phyloP scores from a whole-genome alignment of 805 yeast species.

The Torulaspora franciscae region DNA sequence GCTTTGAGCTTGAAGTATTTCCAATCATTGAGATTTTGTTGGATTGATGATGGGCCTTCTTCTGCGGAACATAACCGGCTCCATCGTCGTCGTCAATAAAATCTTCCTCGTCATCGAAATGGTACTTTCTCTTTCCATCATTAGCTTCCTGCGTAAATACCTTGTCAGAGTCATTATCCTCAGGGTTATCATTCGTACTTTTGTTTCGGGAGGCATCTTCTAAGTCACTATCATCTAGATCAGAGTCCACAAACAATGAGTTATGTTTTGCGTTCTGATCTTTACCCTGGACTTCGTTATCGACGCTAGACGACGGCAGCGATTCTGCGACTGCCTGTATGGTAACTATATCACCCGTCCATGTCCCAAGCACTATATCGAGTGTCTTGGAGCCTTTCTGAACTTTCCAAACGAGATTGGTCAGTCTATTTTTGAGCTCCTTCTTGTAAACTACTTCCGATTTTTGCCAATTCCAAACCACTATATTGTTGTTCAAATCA shows the following conservation, averaged over 20 bases:
- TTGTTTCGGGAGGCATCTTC: conserved; percentile 16
- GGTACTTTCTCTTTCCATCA: conserved; percentile 24
- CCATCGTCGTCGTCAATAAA: conserved; percentile 64
- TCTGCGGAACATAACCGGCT: conserved; percentile 40
- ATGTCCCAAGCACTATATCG: conserved; percentile 36
- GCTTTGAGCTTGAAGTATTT: background rate
- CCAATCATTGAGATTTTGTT: conserved; percentile 10
- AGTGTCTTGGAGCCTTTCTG: conserved; percentile 20
- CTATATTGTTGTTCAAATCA: conserved; percentile 46
- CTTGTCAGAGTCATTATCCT: conserved; percentile 20
- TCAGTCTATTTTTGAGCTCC: conserved; percentile 26
- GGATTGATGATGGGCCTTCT: conserved; percentile 14
- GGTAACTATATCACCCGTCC: conserved; percentile 39
- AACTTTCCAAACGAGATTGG: conserved; percentile 37
- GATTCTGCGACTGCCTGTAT: conserved; percentile 28
- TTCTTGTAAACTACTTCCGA: conserved; percentile 35
- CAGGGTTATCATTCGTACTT: conserved; percentile 22
- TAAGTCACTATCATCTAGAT: conserved; percentile 27
- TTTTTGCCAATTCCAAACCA: conserved; percentile 51
- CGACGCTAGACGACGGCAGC: background rate
- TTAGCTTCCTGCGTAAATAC: conserved; percentile 22
- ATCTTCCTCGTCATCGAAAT: conserved; percentile 44
- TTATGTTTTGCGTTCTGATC: conserved; percentile 12
- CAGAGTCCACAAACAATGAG: conserved; percentile 34
- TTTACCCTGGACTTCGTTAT: background rate